Percentiles rank a stretch among this genome's conserved stretches.
Evolutionary conservation across 1,284 basidiomycete species (phyloP).

Genomic region (Heterobasidion parviporum): DNA sequence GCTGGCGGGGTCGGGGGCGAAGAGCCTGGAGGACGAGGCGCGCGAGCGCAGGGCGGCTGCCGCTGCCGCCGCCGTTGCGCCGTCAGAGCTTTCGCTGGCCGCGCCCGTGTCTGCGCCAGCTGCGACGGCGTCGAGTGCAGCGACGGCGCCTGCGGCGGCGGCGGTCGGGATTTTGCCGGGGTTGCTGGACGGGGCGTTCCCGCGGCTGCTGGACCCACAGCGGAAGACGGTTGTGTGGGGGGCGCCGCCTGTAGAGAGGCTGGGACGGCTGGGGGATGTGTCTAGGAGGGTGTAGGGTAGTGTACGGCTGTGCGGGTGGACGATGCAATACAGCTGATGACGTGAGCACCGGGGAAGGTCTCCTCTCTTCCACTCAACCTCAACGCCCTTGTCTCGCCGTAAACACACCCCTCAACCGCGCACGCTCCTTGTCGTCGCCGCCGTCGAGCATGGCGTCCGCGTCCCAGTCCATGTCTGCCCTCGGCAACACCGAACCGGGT

Average conservation of each 20-base stretch:
- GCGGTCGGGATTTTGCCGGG: conserved; percentile 34
- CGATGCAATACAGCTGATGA: too few relatives aligned
- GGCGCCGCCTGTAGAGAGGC: conserved; percentile 56
- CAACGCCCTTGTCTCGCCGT: too few relatives aligned
- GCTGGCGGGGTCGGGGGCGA: conserved; percentile 31
- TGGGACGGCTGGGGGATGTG: conserved; percentile 31
- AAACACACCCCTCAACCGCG: too few relatives aligned
- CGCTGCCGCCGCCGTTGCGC: neutral
- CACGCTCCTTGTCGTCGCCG: too few relatives aligned
- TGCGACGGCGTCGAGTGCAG: conserved; percentile 1
- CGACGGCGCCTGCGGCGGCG: conserved; percentile 4
- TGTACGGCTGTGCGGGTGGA: too few relatives aligned
- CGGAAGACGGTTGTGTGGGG: conserved; percentile 59
- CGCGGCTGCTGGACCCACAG: conserved; percentile 46
- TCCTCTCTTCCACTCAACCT: too few relatives aligned
- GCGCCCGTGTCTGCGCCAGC: conserved; percentile 4
- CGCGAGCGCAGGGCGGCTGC: conserved; percentile 12
- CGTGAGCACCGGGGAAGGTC: too few relatives aligned
- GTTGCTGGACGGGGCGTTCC: conserved; percentile 35
- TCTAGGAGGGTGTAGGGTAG: neutral
- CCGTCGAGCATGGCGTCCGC: neutral
- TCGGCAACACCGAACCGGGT: neutral
- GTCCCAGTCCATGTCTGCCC: neutral
- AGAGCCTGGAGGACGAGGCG: conserved; percentile 17
- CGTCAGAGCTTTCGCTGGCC: conserved; percentile 3